These are phyloP conservation scores for Letharia lupina DNA, from an alignment of 495 filamentous ascomycete species.

Conservation along the genomic window DNA sequence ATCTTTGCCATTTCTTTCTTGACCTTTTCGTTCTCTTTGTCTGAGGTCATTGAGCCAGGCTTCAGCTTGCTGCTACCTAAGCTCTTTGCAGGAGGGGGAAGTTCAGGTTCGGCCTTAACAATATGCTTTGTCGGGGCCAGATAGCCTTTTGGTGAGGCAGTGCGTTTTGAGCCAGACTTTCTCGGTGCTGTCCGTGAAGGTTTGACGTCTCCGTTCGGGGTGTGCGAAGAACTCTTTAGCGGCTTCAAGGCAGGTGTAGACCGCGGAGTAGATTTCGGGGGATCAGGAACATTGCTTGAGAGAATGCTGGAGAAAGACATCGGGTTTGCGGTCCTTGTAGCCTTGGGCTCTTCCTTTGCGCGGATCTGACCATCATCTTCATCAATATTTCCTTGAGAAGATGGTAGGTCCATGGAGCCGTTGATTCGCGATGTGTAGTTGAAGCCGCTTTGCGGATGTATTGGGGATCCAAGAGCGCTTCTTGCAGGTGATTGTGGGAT, in stretches of 20 bases:
- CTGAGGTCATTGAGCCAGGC: slow-evolving; percentile 43
- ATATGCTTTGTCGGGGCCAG: slow-evolving; percentile 35
- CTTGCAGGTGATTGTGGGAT: slow-evolving; percentile 40
- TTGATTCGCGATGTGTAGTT: slow-evolving; percentile 17
- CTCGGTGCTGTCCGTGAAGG: slow-evolving; percentile 24
- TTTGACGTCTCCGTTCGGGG: slow-evolving; percentile 24
- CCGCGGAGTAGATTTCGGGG: slow-evolving; percentile 29
- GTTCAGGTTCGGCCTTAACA: slow-evolving; percentile 37
- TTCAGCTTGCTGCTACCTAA: slow-evolving; percentile 42
- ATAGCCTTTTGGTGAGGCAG: slow-evolving; percentile 31
- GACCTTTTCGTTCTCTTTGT: slow-evolving; percentile 61
- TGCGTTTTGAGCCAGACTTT: slow-evolving; percentile 23
- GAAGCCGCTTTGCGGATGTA: slow-evolving; percentile 27
- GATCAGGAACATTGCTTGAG: slow-evolving; percentile 57
- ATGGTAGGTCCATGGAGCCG: slow-evolving; percentile 15
- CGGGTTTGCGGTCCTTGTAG: slow-evolving; percentile 62
- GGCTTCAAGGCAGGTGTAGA: slow-evolving; percentile 22
- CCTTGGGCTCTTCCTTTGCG: slow-evolving; percentile 38
- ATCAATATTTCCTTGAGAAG: slow-evolving; percentile 29
- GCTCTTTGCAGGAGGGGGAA: slow-evolving; percentile 42
- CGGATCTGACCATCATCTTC: slow-evolving; percentile 35
- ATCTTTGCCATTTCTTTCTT: slow-evolving; percentile 55
- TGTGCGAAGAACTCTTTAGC: slow-evolving; percentile 9
- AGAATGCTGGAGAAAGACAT: slow-evolving; percentile 92
- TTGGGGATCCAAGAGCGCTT: slow-evolving; percentile 36